phyloP scores from a whole-genome alignment of 805 yeast species.

The Lipomyces sp. region DNA sequence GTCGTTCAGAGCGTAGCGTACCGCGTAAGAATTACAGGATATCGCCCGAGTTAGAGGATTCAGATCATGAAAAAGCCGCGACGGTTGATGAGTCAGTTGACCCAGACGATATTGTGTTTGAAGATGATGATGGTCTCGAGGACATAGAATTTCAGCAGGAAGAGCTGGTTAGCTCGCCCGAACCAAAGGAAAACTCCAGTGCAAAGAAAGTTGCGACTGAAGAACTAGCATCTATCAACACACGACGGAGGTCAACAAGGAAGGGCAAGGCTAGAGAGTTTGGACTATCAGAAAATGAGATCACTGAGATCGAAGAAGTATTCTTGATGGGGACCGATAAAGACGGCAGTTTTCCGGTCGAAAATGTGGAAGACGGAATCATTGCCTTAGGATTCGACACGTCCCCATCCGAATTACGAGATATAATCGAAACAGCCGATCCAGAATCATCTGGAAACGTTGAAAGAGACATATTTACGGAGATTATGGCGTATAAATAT shows the following conservation, averaged over 20 bases:
- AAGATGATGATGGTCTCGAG: conserved; percentile 25
- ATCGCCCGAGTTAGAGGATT: conserved; percentile 5
- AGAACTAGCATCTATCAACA: neutral
- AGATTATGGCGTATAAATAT: conserved; percentile 34
- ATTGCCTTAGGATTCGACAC: conserved; percentile 41
- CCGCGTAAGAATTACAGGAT: conserved; percentile 9
- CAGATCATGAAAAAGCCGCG: neutral
- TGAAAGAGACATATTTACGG: conserved; percentile 43
- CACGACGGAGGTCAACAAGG: neutral
- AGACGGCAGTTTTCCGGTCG: conserved; percentile 29
- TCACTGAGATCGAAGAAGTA: conserved; percentile 28
- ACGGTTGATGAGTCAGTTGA: conserved; percentile 7
- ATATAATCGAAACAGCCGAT: conserved; percentile 38
- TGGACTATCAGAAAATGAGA: conserved; percentile 9
- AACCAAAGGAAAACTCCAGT: neutral
- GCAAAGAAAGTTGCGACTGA: neutral
- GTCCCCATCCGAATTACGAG: conserved; percentile 26
- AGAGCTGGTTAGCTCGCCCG: neutral
- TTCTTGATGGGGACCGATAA: conserved; percentile 25
- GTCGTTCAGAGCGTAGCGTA: conserved; percentile 16
- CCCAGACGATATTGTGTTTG: conserved; percentile 25
- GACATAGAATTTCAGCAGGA: neutral
- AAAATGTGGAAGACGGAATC: conserved; percentile 41
- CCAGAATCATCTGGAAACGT: conserved; percentile 41
- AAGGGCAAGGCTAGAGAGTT: conserved; percentile 4